Evolutionary conservation across 2,329 filamentous ascomycete species (phyloP).

Genomic region (Incumbomyces delicatus): DNA sequence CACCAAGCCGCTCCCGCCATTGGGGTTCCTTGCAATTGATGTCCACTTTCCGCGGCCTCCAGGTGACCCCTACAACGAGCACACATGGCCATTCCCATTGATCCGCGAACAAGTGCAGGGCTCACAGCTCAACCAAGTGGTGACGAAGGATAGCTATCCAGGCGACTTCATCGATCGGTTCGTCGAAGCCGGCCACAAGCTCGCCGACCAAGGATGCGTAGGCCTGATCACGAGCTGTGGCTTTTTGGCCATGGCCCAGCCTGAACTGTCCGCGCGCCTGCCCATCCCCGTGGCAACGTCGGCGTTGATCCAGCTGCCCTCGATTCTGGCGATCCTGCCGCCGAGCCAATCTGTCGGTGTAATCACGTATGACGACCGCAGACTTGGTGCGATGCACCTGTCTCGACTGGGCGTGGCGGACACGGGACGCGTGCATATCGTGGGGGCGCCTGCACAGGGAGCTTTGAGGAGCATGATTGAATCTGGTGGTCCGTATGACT

Average conservation of each 20-base stretch:
- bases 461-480: neutral
- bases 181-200: constrained; percentile 26
- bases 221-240: constrained; percentile 34
- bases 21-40: constrained; percentile 31
- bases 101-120: constrained; percentile 27
- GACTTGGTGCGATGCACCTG: neutral
- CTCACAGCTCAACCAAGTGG: constrained; percentile 24
- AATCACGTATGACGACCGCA: constrained; percentile 24
- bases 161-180: constrained; percentile 28
- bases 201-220: constrained; percentile 27
- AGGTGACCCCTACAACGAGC: constrained; percentile 29
- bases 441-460: no score
- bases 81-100: constrained; percentile 31
- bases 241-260: constrained; percentile 30
- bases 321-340: constrained; percentile 23
- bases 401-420: no score
- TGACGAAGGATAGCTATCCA: constrained; percentile 25
- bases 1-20: constrained; percentile 15
- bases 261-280: constrained; percentile 24
- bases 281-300: constrained; percentile 31
- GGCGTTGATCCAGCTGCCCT: constrained; percentile 28
- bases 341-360: constrained; percentile 22
- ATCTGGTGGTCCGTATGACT: constrained; percentile 18
- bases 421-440: no score
- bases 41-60: constrained; percentile 27